These are phyloP conservation scores for Fusarium agapanthi DNA, from an alignment of 2,329 filamentous ascomycete species.

Conservation along the genomic window DNA sequence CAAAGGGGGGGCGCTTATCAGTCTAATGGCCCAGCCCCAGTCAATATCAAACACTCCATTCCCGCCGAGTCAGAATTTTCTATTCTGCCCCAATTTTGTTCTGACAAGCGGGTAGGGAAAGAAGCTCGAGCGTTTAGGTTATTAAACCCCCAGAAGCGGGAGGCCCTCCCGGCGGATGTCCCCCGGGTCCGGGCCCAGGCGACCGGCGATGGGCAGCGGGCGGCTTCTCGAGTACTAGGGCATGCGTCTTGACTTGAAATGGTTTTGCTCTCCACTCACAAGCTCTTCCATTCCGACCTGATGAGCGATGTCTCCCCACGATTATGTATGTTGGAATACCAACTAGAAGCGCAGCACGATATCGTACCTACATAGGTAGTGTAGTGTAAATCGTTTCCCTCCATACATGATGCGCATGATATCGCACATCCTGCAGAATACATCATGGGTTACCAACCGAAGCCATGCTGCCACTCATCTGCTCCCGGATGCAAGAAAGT, in stretches of 20 bases:
- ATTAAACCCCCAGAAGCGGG: slow-evolving; percentile 29
- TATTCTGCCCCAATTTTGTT: slow-evolving; percentile 31
- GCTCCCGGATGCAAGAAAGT: slow-evolving; percentile 36
- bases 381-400: slow-evolving; percentile 2
- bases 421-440: slow-evolving; percentile 18
- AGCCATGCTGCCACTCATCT: slow-evolving; percentile 25
- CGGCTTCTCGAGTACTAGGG: slow-evolving; percentile 25
- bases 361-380: background rate
- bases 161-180: slow-evolving; percentile 34
- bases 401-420: slow-evolving; percentile 23
- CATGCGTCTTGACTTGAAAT: slow-evolving; percentile 26
- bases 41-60: slow-evolving; percentile 27
- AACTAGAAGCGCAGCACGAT: slow-evolving; percentile 1
- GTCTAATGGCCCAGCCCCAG: slow-evolving; percentile 19
- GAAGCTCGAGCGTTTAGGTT: slow-evolving; percentile 36
- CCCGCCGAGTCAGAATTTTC: slow-evolving; percentile 33
- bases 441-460: slow-evolving; percentile 23
- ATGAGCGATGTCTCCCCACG: slow-evolving; percentile 5
- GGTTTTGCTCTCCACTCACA: slow-evolving; percentile 26
- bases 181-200: slow-evolving; percentile 30
- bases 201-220: slow-evolving; percentile 21
- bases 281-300: slow-evolving; percentile 6
- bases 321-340: background rate
- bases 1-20: slow-evolving; percentile 19
- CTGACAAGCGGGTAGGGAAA: slow-evolving; percentile 28